Percentiles rank a stretch among this genome's conserved stretches.
Conservation (phyloP, 805 yeast genomes). For the Saturnispora mendoncae region DNA sequence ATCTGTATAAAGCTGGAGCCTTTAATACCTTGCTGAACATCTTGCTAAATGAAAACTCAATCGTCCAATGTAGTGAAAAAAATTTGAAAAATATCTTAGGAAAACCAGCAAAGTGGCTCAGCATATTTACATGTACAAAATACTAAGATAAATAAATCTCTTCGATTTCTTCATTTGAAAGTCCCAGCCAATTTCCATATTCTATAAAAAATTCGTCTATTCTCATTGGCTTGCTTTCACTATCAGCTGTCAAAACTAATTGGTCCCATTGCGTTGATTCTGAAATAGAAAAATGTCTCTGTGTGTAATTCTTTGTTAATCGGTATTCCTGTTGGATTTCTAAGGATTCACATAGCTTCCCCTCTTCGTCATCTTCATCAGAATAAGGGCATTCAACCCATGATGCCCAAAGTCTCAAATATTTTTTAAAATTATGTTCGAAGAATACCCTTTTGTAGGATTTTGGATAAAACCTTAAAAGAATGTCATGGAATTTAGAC, state of each 20-base stretch:
- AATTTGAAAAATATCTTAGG: background rate
- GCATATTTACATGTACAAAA: no score
- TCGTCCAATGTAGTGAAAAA: background rate
- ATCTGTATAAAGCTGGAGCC: background rate
- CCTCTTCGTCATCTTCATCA: constrained; percentile 17
- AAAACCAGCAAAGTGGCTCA: background rate
- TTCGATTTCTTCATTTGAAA: constrained; percentile 9
- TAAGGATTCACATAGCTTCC: constrained; percentile 23
- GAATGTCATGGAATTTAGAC: constrained; percentile 27
- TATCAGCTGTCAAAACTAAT: constrained; percentile 13
- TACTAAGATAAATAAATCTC: constrained; percentile 5
- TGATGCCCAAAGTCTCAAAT: constrained; percentile 49
- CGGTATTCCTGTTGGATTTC: constrained; percentile 26
- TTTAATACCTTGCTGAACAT: background rate
- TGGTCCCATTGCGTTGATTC: constrained; percentile 7
- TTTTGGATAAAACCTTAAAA: constrained; percentile 42
- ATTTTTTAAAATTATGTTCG: constrained; percentile 39
- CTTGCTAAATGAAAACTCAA: background rate
- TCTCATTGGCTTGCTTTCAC: constrained; percentile 23
- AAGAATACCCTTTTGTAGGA: constrained; percentile 27
- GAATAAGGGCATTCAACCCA: constrained; percentile 22
- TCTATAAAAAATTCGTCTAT: constrained; percentile 22
- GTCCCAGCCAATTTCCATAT: constrained; percentile 18
- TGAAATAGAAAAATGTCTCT: constrained; percentile 18
- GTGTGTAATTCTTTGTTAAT: constrained; percentile 25